Conservation (phyloP, 2,329 filamentous ascomycete species). For the Calonectria pseudoreteaudii region DNA sequence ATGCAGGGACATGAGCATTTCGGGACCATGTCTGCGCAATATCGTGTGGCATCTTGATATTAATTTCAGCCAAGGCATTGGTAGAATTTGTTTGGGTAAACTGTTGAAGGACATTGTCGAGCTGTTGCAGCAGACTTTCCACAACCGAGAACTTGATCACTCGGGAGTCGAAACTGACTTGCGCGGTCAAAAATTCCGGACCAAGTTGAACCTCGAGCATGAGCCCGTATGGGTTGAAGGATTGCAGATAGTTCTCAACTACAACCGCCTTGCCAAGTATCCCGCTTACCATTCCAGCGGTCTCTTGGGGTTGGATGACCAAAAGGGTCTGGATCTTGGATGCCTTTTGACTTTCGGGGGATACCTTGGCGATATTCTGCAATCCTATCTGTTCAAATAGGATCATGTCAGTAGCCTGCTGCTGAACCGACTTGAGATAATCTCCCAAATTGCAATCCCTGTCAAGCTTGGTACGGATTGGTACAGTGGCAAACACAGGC, state of each 20-base stretch:
- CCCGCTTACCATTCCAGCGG: not conserved
- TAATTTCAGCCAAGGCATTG: not conserved
- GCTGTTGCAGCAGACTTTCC: not conserved
- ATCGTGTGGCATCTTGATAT: constrained; percentile 9
- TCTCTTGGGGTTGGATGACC: not conserved
- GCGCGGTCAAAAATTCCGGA: not conserved
- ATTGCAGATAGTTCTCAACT: not conserved
- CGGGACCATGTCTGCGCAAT: constrained; percentile 30
- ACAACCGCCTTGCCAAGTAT: not conserved
- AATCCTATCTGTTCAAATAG: not conserved
- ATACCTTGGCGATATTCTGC: not conserved
- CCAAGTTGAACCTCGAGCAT: not conserved
- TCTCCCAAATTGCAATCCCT: not conserved
- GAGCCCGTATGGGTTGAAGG: not conserved
- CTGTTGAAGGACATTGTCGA: not conserved
- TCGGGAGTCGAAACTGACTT: not conserved
- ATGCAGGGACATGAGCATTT: constrained; percentile 15
- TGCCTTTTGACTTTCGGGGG: not conserved
- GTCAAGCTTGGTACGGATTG: not conserved
- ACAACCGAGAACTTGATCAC: not conserved
- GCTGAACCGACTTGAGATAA: not conserved
- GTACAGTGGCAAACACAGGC: not conserved
- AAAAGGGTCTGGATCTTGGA: not conserved
- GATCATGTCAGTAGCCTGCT: not conserved
- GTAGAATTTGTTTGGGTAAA: not conserved